Percentiles rank a stretch among this genome's conserved stretches.
Conservation (phyloP, 2,329 filamentous ascomycete species). For the Xylaria multiplex region DNA sequence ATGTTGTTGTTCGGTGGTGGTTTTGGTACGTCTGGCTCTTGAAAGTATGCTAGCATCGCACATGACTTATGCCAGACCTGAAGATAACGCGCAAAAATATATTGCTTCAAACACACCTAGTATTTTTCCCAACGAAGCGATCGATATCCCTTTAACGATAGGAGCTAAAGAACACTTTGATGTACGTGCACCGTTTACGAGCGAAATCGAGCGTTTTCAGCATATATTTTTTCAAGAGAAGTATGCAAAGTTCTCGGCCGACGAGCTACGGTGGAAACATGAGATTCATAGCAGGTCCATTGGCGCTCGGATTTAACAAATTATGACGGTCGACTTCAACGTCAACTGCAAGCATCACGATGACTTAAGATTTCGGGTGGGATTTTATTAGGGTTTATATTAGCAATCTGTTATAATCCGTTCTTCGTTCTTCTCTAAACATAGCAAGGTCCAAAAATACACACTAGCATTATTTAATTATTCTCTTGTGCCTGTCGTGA, state of each 20-base stretch:
- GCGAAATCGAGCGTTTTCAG: slow-evolving; percentile 1
- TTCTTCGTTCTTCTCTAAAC: too few relatives aligned
- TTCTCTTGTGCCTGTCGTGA: too few relatives aligned
- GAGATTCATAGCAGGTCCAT: slow-evolving; percentile 4
- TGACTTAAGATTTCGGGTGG: too few relatives aligned
- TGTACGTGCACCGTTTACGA: not conserved
- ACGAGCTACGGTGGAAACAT: slow-evolving; percentile 30
- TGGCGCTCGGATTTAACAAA: too few relatives aligned
- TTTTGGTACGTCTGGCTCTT: slow-evolving; percentile 19
- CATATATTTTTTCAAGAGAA: slow-evolving; percentile 21
- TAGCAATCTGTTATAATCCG: too few relatives aligned
- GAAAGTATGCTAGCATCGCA: not conserved
- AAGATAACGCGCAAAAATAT: slow-evolving; percentile 8
- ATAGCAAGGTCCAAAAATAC: too few relatives aligned
- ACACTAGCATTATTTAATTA: too few relatives aligned
- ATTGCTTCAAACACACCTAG: not conserved
- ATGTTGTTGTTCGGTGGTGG: not conserved
- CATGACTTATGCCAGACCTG: slow-evolving; percentile 9
- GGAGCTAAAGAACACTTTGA: not conserved
- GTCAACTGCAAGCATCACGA: not conserved
- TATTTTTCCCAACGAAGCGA: not conserved
- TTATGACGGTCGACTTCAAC: not conserved
- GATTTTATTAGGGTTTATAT: too few relatives aligned
- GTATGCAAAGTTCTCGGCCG: slow-evolving; percentile 19
- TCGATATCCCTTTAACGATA: slow-evolving; percentile 5